phyloP scores from a whole-genome alignment of 257 asterid species.

The Schizonepeta tenuifolia region DNA sequence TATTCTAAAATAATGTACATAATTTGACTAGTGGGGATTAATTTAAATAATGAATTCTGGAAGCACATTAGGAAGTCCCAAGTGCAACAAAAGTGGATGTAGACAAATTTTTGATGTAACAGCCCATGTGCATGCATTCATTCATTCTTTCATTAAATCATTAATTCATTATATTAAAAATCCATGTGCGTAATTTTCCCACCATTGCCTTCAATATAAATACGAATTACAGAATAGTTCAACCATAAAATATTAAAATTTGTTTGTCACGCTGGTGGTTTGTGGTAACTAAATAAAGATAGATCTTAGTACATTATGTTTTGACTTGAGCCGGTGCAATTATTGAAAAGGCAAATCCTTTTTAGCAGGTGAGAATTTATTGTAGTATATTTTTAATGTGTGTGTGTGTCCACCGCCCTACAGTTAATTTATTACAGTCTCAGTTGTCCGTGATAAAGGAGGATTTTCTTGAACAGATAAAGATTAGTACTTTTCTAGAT shows the following conservation, averaged over 20 bases:
- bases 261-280: too few relatives aligned
- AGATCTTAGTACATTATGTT: constrained; percentile 8
- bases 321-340: neutral
- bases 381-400: neutral
- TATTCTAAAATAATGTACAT: neutral
- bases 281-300: too few relatives aligned
- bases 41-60: neutral
- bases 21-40: neutral
- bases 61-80: neutral
- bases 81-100: neutral
- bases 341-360: constrained; percentile 12
- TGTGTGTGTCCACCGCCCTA: neutral
- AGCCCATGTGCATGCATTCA: constrained; percentile 34
- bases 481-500: neutral
- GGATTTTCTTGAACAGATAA: constrained; percentile 23
- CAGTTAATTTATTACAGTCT: neutral
- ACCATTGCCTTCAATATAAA: neutral
- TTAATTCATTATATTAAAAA: constrained; percentile 8
- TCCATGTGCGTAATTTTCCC: constrained; percentile 15
- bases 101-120: constrained; percentile 37
- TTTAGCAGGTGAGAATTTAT: constrained; percentile 31
- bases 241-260: neutral
- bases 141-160: neutral
- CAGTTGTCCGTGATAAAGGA: neutral
- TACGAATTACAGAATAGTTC: neutral